These are phyloP conservation scores for Pilatotrama ljubarskyi DNA, from an alignment of 768 basidiomycete species.

Conservation along the genomic window DNA sequence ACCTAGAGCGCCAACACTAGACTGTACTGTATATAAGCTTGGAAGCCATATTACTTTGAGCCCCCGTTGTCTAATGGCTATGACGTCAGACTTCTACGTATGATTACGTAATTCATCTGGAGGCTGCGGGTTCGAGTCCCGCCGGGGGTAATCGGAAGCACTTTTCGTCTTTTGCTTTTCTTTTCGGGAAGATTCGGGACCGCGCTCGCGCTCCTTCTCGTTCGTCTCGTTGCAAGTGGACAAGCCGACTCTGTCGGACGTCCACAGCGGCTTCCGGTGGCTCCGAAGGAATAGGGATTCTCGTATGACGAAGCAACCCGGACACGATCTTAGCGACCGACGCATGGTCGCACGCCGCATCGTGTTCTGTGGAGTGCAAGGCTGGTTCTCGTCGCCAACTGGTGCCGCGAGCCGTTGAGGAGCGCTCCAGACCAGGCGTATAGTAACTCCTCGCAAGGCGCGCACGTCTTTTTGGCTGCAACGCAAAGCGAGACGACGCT, in stretches of 20 bases:
- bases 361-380: neutral
- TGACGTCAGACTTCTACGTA: constrained; percentile 12
- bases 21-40: too few species aligned
- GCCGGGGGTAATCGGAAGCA: constrained; percentile 10
- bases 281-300: neutral
- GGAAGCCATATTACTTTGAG: neutral
- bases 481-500: too few species aligned
- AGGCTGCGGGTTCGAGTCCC: constrained; percentile 16
- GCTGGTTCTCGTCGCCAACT: neutral
- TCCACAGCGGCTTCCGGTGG: neutral
- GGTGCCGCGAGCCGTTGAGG: constrained; percentile 3
- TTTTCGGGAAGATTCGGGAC: neutral
- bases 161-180: neutral
- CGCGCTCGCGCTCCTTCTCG: neutral
- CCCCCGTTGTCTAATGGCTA: constrained; percentile 16
- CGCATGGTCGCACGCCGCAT: neutral
- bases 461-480: too few species aligned
- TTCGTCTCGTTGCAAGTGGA: neutral
- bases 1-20: too few species aligned
- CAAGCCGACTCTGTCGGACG: neutral
- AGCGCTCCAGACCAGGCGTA: constrained; percentile 5
- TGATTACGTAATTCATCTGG: neutral
- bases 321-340: neutral
- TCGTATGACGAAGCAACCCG: neutral
- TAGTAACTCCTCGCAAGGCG: neutral